Percentiles rank a stretch among this genome's conserved stretches.
Conservation (phyloP, 1,139 yeast species). For the Trichomonascaceae sp. region DNA sequence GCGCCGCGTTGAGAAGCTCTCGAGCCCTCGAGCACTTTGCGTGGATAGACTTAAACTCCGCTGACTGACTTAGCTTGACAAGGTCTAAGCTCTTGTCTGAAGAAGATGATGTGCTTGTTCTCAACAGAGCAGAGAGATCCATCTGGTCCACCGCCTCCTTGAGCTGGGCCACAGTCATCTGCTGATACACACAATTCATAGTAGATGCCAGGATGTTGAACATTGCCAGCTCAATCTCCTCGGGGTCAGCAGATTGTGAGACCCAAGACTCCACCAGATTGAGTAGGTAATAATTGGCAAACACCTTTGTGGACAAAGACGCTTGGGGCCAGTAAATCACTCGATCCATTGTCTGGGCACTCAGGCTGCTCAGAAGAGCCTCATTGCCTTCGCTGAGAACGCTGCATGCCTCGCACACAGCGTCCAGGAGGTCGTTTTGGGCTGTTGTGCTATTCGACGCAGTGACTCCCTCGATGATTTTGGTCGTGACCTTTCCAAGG, state of each 20-base stretch:
- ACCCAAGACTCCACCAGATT: neutral
- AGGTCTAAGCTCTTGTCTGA: conserved; percentile 34
- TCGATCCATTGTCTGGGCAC: neutral
- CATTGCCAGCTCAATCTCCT: neutral
- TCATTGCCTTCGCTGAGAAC: neutral
- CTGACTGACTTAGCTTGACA: conserved; percentile 27
- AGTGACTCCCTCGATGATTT: neutral
- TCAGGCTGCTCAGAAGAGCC: neutral
- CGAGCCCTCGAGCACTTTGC: conserved; percentile 36
- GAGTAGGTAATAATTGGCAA: neutral
- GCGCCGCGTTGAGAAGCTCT: conserved; percentile 45
- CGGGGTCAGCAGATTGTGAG: neutral
- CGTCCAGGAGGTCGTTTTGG: neutral
- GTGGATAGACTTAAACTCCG: too few species aligned
- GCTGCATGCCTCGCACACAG: neutral
- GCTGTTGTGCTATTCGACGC: neutral
- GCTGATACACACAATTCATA: neutral
- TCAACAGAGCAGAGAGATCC: conserved; percentile 26
- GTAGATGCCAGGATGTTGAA: neutral
- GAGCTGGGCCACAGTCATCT: conserved; percentile 7
- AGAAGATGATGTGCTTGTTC: conserved; percentile 24
- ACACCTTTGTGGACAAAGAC: neutral
- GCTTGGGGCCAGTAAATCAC: neutral
- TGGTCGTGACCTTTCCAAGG: conserved; percentile 12
- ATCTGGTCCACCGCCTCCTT: conserved; percentile 13